Conservation (phyloP, 2,329 filamentous ascomycete genomes). For the Fusarium paranaense region DNA sequence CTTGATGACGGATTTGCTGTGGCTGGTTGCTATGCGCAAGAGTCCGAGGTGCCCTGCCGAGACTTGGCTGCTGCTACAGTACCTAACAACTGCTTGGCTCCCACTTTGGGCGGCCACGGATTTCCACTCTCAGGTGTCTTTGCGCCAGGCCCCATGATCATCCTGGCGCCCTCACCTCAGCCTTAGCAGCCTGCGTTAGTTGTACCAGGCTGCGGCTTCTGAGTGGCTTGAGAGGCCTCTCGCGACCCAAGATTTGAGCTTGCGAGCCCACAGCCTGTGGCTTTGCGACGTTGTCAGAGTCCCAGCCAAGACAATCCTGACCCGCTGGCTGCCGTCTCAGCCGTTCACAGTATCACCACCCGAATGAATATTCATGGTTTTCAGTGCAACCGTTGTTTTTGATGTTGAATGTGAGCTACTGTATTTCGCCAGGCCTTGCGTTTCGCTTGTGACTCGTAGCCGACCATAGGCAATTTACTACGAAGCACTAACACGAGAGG, state of each 20-base stretch:
- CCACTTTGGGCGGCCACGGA: constrained; percentile 3
- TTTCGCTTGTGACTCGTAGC: neutral
- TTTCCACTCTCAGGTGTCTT: constrained; percentile 24
- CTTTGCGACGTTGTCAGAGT: constrained; percentile 11
- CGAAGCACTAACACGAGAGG: neutral
- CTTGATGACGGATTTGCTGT: constrained; percentile 44
- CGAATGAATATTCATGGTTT: neutral
- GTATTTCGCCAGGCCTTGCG: neutral
- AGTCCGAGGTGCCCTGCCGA: neutral
- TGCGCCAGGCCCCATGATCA: neutral
- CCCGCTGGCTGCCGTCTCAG: neutral
- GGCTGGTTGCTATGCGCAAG: constrained; percentile 27
- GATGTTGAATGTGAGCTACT: neutral
- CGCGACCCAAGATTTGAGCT: neutral
- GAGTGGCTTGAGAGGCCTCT: constrained; percentile 33
- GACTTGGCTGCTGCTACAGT: constrained; percentile 10
- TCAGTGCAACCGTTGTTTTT: neutral
- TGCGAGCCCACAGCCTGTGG: constrained; percentile 26
- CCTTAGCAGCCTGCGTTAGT: constrained; percentile 10
- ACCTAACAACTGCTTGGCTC: neutral
- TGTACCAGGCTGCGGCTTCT: neutral
- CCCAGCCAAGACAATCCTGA: constrained; percentile 8
- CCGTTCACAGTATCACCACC: neutral
- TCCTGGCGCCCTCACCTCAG: neutral
- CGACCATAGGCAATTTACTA: neutral